Percentiles rank a stretch among this genome's conserved stretches.
Evolutionary conservation across 345 rosid species (phyloP).

Genomic region (Brassica cretica): DNA sequence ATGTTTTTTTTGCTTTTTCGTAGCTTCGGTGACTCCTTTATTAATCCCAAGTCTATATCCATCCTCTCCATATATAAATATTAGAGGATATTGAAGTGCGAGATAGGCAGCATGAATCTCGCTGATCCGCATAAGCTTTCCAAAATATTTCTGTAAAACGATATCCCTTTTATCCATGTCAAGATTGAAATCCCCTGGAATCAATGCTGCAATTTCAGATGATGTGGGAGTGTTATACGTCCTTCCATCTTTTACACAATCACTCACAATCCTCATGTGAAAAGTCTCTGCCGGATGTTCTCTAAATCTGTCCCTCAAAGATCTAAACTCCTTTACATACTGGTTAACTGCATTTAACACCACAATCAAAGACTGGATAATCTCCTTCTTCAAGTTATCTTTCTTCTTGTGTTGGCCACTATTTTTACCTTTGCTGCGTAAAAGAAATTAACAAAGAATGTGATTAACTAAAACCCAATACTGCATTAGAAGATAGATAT

Average conservation of each 20-base stretch:
- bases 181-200: not conserved
- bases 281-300: not conserved
- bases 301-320: not conserved
- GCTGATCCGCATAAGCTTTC: not conserved
- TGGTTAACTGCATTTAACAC: not conserved
- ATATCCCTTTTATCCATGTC: not conserved
- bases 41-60: not conserved
- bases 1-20: not conserved
- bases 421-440: not conserved
- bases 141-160: not conserved
- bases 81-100: not conserved
- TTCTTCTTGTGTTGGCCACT: not conserved
- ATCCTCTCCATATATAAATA: not conserved
- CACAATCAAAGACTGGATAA: not conserved
- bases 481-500: no score
- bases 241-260: not conserved
- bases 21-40: not conserved
- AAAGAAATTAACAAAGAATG: not conserved
- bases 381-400: not conserved
- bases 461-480: no score
- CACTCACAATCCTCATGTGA: not conserved
- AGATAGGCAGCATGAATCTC: not conserved
- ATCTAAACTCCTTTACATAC: not conserved
- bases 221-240: not conserved
- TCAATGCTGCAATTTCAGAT: not conserved